Evolutionary conservation across 1,139 yeast genomes (phyloP), one percentile per base, ranked within the genome.

Genomic region (Geotrichum phurueaensis): DNA sequence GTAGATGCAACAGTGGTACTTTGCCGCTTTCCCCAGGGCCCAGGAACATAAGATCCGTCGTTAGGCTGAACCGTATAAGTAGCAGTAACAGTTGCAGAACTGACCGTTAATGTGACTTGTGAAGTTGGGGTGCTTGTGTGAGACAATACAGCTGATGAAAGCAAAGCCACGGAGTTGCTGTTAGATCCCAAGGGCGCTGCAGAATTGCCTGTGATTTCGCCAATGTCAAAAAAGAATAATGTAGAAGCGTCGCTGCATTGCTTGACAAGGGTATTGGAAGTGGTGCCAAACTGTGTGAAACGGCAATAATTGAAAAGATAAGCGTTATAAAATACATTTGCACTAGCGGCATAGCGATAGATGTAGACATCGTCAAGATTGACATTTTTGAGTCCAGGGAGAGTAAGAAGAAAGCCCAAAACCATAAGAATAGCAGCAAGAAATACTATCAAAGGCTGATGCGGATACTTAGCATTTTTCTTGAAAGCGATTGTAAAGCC

Each of bases 371-470:
- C 51, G 18, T 49, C 51, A n/a, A 49, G 27, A 20, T 49, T 49
- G 51, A 49, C 51, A 6, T 22, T 22, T 49, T 49, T 22, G 27
- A 49, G 27, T 12, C 51, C 51, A n/a, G 51, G 27, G 6, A 49
- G n/a, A 6, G 51, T 49, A 4, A 49, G 27, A 6, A 49, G 31
- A 20, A 55, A 23, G n/a, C 31, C 31, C 20, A 55, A 15, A n/a
- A 43, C 20, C n/a, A 55, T 9, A 36, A 47, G 15, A n/a, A 36
- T 15, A 22, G 29, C 23, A 22, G 53, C 27, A 18, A 49, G 12
- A 22, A 55, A 49, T 7, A 18, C 49, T 13, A 55, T 33, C 27
- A 33, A 49, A 7, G 58, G 58, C 48, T 49, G 53, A 2, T 29
- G 33, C 9, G 33, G 33, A 9, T 29, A 29, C 33, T 29, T 29